phyloP scores from a whole-genome alignment of 768 basidiomycete species.

The Trametes villosa region DNA sequence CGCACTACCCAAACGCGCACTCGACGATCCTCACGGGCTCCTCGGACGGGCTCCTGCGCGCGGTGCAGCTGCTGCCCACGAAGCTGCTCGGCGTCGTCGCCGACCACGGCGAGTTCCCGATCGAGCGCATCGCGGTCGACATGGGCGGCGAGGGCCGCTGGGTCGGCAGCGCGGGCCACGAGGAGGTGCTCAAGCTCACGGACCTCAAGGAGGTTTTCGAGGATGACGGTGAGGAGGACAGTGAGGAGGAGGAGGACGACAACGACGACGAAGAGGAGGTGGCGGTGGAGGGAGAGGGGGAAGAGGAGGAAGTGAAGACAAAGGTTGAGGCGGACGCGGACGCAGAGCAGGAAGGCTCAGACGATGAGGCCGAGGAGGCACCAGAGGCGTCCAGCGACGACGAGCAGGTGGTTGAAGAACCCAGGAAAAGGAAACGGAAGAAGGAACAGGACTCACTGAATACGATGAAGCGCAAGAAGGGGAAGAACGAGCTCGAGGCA shows the following conservation, averaged over 20 bases:
- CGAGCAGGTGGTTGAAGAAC: conserved; percentile 35
- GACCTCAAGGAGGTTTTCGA: conserved; percentile 80
- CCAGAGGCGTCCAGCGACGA: conserved; percentile 13
- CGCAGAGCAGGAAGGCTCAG: conserved; percentile 27
- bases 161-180: conserved; percentile 93
- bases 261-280: conserved; percentile 37
- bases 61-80: conserved; percentile 82
- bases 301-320: conserved; percentile 41
- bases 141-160: conserved; percentile 65
- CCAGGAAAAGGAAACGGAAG: conserved; percentile 61
- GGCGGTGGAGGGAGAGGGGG: conserved; percentile 36
- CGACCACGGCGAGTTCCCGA: conserved; percentile 90
- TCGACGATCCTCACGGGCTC: conserved; percentile 84
- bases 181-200: conserved; percentile 83
- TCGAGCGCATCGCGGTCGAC: conserved; percentile 82
- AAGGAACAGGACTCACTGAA: conserved; percentile 52
- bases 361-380: conserved; percentile 24
- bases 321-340: conserved; percentile 33
- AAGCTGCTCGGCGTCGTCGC: conserved; percentile 89
- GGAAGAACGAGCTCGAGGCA: conserved; percentile 59
- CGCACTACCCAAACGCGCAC: conserved; percentile 61
- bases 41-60: conserved; percentile 88
- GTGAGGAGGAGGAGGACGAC: conserved; percentile 28
- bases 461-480: conserved; percentile 56
- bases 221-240: conserved; percentile 51